Evolutionary conservation across 2,329 filamentous ascomycete species (phyloP).

Genomic region (Coleophoma cylindrospora): DNA sequence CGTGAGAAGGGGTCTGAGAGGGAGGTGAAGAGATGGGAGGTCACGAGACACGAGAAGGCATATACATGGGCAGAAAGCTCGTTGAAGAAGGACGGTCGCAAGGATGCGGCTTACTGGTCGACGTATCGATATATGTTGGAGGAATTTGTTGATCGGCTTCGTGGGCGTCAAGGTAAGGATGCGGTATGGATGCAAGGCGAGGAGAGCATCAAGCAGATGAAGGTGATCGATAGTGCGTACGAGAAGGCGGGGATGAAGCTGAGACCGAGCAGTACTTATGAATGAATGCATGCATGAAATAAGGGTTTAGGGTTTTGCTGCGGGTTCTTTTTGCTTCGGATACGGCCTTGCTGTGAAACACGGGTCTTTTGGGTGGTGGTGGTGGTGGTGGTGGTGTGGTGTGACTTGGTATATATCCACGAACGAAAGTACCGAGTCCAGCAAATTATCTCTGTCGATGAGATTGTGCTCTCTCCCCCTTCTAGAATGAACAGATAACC

Average conservation of each 20-base stretch:
- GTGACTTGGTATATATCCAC: too few relatives aligned
- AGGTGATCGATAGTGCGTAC: slow-evolving; percentile 42
- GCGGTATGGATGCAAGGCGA: slow-evolving; percentile 34
- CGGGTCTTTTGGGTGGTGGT: too few relatives aligned
- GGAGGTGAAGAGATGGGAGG: slow-evolving; percentile 14
- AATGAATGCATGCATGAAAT: not conserved
- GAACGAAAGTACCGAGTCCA: too few relatives aligned
- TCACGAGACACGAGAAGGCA: slow-evolving; percentile 11
- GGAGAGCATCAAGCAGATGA: slow-evolving; percentile 39
- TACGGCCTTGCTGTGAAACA: too few relatives aligned
- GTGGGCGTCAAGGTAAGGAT: slow-evolving; percentile 28
- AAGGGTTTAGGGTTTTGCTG: too few relatives aligned
- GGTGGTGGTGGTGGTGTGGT: too few relatives aligned
- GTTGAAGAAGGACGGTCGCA: not conserved
- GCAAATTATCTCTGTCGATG: too few relatives aligned
- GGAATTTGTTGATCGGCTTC: slow-evolving; percentile 41
- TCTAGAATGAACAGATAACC: too few relatives aligned
- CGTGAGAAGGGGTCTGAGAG: slow-evolving; percentile 1
- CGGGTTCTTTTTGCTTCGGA: too few relatives aligned
- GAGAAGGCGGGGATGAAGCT: slow-evolving; percentile 30
- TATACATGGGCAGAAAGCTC: slow-evolving; percentile 11
- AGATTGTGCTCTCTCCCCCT: too few relatives aligned
- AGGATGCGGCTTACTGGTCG: slow-evolving; percentile 33
- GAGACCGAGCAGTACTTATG: slow-evolving; percentile 12
- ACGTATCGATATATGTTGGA: slow-evolving; percentile 42